Base-by-base conservation (phyloP, 2,329 filamentous ascomycete genomes). In the Albophoma yamanashiensis region DNA sequence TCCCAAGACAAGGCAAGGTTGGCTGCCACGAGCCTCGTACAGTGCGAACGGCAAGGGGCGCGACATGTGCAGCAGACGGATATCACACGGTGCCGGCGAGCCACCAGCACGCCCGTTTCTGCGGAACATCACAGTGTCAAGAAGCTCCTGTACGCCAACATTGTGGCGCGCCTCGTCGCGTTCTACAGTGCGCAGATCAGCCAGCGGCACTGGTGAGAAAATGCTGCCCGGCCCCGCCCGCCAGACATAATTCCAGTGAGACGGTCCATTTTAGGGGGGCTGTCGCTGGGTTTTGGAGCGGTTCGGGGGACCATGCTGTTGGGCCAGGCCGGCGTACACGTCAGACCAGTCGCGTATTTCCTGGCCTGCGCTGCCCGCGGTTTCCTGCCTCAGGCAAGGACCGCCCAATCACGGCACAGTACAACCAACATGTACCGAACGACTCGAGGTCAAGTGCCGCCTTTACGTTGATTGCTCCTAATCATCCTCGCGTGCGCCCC, bases 311-410 rank as follows among this genome's bases (percentile, higher is more conserved):
- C 56, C 56, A 42, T 40, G 25, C 20, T 56, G 42, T 38, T 53
- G 40, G 50, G 20, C 42, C 12, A 17, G 2, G 43, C 58, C 22
- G 42, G 66, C 66, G 68, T 69, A 69, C 53, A 63, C 60, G 55
- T 68, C 63, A 67, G 66, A 58, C 67, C 63, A 66, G 60, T 15
- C 55, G 64, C 68, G 68, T 69, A 70, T 50, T 61, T 69, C 58
- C 66, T 47, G 55, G 65, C 58, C 66, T 65, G 64, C 60, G 7
- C 31, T 42, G 25, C 12, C 22, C 53, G 27, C 27, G 56, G n/a
- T 12, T 55, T 60, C 43, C 47, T 68, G 71, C 71, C 71, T 58
- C 57, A 58, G 57, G 57, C 57, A 53, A 38, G 31, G 8, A 38
- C 11, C 31, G 15, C 27, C 56, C 56, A 58, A 58, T 58, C 56